phyloP scores from a whole-genome alignment of 2,329 filamentous ascomycete species.

The Sporothrix sp. region DNA sequence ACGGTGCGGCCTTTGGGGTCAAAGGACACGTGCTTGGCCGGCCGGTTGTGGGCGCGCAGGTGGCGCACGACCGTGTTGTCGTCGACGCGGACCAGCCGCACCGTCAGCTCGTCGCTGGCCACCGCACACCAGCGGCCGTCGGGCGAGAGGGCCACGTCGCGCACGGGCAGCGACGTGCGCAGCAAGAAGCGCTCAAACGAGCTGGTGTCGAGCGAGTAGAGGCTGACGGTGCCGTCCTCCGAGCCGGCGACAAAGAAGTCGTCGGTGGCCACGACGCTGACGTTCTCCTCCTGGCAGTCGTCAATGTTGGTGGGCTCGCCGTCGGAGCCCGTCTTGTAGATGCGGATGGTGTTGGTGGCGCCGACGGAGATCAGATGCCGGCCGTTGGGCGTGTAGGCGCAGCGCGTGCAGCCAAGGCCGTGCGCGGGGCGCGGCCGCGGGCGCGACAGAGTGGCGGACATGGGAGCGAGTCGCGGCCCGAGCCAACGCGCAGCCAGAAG shows the following conservation, averaged over 20 bases:
- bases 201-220: constrained; percentile 71
- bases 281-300: constrained; percentile 78
- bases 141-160: constrained; percentile 73
- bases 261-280: constrained; percentile 65
- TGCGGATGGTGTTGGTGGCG: constrained; percentile 83
- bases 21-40: constrained; percentile 88
- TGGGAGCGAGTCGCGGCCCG: too few species aligned
- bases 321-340: constrained; percentile 85
- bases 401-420: constrained; percentile 75
- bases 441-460: constrained; percentile 29
- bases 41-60: constrained; percentile 71
- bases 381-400: constrained; percentile 84
- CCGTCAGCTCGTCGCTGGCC: constrained; percentile 88
- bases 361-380: constrained; percentile 81
- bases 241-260: constrained; percentile 81
- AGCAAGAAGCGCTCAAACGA: constrained; percentile 73
- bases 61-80: constrained; percentile 69
- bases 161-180: constrained; percentile 73
- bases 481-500: too few species aligned
- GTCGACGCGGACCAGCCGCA: constrained; percentile 76
- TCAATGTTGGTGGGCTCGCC: constrained; percentile 90
- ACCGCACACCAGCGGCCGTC: constrained; percentile 85
- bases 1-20: constrained; percentile 69
- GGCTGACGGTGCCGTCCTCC: constrained; percentile 92
- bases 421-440: constrained; percentile 61